Evolutionary conservation across 2,329 filamentous ascomycete species (phyloP), one percentile per base, ranked within the genome.

Genomic region (Penicillium sp.): DNA sequence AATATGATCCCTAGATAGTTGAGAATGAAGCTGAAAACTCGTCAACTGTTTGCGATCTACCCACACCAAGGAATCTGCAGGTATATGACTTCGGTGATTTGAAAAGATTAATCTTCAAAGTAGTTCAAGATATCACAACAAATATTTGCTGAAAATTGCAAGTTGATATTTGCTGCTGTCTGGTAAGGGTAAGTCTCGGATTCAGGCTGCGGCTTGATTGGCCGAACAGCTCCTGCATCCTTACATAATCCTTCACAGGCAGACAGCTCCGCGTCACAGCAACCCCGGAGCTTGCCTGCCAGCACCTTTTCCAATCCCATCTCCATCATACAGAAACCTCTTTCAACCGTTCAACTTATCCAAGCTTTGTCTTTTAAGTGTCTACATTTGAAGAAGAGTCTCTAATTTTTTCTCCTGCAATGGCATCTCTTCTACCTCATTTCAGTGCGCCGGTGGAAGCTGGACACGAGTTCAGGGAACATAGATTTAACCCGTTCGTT

Each of bases 401-500:
- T 52, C 45, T 9, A 5, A 9, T 33, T n/a, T 12, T 20, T 28
- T n/a, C 8, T 11, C 14, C 6, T 49, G 50, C 50, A 42, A 85
- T 85, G 82, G 78, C 80, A 64, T 78, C 81, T 59, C 69, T 84
- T 59, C 76, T 81, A 71, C 72, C 76, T 67, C 66, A 71, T 60
- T 73, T 75, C 55, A 73, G 77, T 65, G 77, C 78, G 61, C 74
- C 75, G 66, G 77, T 79, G 66, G 77, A 76, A 61, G 77, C 82
- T 65, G 79, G 81, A 71, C 85, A 83, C 59, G 76, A 76, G 59
- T 76, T 77, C 68, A 74, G 76, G 61, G 77, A 80, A 79, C 92
- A 95, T 77, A 85, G 86, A 66, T 97, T 97, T 79, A 92, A 96
- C 77, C 92, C 93, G 92, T 96, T 83, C 69, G 89, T 64, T 47